A percentile compares a stretch with the other conserved stretches of the same genome.
Conservation (phyloP, 768 basidiomycete genomes). For the Mycena metata region DNA sequence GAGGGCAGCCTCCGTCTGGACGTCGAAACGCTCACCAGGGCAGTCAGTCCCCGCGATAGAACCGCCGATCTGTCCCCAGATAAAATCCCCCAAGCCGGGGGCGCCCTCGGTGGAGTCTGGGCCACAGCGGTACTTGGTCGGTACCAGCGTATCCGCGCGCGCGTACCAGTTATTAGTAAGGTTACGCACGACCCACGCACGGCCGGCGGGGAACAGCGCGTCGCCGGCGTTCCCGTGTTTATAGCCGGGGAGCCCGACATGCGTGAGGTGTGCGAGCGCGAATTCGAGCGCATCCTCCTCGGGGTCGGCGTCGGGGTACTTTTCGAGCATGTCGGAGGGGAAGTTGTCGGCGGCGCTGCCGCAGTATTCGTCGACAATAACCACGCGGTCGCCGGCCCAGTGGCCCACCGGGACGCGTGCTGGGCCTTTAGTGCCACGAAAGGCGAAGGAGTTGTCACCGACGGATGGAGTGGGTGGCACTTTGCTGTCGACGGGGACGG, state of each 20-base stretch:
- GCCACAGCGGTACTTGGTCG: background rate
- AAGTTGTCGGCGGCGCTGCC: background rate
- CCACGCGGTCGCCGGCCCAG: conserved; percentile 29
- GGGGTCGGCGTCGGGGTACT: conserved; percentile 8
- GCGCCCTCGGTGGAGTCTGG: background rate
- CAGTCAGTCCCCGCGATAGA: background rate
- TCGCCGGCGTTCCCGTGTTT: background rate
- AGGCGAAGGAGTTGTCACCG: too few species aligned
- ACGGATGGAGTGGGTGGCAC: too few species aligned
- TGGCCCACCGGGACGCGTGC: conserved; percentile 15
- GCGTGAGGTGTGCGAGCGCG: conserved; percentile 10
- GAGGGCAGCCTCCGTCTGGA: background rate
- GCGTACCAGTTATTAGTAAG: conserved; percentile 13
- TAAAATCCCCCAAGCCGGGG: background rate
- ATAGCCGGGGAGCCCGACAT: conserved; percentile 3
- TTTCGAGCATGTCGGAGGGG: conserved; percentile 1
- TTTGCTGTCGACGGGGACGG: conserved; percentile 4
- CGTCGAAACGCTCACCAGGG: background rate
- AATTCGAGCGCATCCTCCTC: conserved; percentile 4
- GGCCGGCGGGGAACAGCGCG: conserved; percentile 9
- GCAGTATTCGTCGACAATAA: conserved; percentile 21
- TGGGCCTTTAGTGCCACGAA: too few species aligned
- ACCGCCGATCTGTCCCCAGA: conserved; percentile 22
- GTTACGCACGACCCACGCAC: conserved; percentile 24
- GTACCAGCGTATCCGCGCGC: conserved; percentile 17